These are phyloP conservation scores for Corynascus novoguineensis DNA, from an alignment of 495 filamentous ascomycete species.

Conservation along the genomic window DNA sequence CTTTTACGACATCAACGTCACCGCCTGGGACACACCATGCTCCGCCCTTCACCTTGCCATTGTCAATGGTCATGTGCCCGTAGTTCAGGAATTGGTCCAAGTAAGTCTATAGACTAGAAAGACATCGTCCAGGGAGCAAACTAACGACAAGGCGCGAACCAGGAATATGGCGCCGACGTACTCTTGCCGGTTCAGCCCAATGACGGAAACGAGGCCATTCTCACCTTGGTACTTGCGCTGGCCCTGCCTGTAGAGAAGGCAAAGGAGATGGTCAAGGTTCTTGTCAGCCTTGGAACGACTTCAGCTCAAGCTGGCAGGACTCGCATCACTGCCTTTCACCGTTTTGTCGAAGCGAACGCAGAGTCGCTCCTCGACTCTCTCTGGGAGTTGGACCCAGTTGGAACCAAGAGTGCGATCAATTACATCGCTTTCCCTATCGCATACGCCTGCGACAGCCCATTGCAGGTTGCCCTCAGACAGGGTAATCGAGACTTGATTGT, in stretches of 20 bases:
- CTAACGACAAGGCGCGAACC: background rate
- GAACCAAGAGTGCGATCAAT: conserved; percentile 57
- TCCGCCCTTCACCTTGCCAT: conserved; percentile 76
- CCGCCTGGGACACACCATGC: conserved; percentile 67
- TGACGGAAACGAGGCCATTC: conserved; percentile 51
- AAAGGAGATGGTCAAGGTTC: conserved; percentile 50
- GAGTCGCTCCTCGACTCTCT: conserved; percentile 52
- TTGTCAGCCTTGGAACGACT: conserved; percentile 67
- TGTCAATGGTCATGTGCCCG: conserved; percentile 58
- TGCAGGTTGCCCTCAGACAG: conserved; percentile 31
- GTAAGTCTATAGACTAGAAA: conserved; percentile 19
- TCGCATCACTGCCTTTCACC: conserved; percentile 55
- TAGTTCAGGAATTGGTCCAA: conserved; percentile 62
- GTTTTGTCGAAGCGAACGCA: conserved; percentile 43
- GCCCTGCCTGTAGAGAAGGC: conserved; percentile 56
- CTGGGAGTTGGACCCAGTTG: conserved; percentile 54
- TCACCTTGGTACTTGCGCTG: conserved; percentile 57
- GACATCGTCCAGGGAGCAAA: background rate
- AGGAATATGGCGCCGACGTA: conserved; percentile 66
- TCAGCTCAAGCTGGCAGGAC: conserved; percentile 63
- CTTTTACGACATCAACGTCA: conserved; percentile 67
- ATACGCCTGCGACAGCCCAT: conserved; percentile 32
- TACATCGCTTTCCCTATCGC: conserved; percentile 40
- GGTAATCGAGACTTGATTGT: conserved; percentile 33
- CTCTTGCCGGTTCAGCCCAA: conserved; percentile 66